Percentiles rank a stretch among this genome's conserved stretches.
phyloP scores from a whole-genome alignment of 305 asterid species.

The Euphrasia arctica region DNA sequence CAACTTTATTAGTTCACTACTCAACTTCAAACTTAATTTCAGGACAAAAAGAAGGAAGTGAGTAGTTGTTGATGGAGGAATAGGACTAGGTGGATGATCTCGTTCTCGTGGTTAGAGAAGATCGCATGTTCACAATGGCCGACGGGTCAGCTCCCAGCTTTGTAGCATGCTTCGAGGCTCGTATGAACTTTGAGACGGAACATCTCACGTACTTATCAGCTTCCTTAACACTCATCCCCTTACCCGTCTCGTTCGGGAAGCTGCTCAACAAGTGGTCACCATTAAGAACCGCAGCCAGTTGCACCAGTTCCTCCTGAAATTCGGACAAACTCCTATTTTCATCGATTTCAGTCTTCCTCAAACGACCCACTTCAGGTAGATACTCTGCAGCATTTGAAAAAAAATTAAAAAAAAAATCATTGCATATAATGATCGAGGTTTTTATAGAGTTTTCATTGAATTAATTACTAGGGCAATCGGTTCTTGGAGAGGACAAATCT shows the following conservation, averaged over 20 bases:
- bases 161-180: slow-evolving; percentile 63
- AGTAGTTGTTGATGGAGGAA: slow-evolving; percentile 40
- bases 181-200: slow-evolving; percentile 55
- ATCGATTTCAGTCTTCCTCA: not conserved
- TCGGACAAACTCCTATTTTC: slow-evolving; percentile 41
- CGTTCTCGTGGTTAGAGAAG: slow-evolving; percentile 63
- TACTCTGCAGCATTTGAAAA: too few relatives aligned
- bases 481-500: slow-evolving; percentile 65
- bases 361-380: too few relatives aligned
- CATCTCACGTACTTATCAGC: slow-evolving; percentile 51
- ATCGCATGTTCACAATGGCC: slow-evolving; percentile 62
- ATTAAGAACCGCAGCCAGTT: slow-evolving; percentile 59
- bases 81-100: too few relatives aligned
- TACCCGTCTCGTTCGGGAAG: slow-evolving; percentile 45
- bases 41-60: not conserved
- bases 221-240: slow-evolving; percentile 59
- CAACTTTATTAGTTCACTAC: not conserved
- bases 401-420: too few relatives aligned
- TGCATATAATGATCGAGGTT: too few relatives aligned
- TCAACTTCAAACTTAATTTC: not conserved
- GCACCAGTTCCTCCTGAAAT: slow-evolving; percentile 57
- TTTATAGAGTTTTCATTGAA: too few relatives aligned
- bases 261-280: slow-evolving; percentile 68
- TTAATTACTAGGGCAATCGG: slow-evolving; percentile 68
- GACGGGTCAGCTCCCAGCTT: slow-evolving; percentile 53